phyloP scores from a whole-genome alignment of 1,284 basidiomycete genomes.

The Grifola frondosa region DNA sequence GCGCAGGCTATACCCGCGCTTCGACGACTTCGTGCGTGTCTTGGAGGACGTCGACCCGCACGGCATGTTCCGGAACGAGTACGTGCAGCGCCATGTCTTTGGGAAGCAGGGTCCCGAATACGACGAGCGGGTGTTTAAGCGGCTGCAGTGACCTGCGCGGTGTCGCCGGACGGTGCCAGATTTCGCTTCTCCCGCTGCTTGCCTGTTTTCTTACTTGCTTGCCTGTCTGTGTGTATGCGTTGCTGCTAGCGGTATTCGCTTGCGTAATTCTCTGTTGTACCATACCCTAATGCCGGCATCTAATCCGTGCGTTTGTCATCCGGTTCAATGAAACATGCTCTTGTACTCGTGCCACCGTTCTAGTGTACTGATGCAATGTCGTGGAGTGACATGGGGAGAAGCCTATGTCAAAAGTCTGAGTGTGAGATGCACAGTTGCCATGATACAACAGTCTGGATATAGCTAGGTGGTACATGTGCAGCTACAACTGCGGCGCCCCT shows the following conservation, averaged over 20 bases:
- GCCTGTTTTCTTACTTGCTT: background rate
- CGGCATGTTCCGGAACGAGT: conserved; percentile 80
- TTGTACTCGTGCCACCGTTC: too few species aligned
- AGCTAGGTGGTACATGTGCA: conserved; percentile 11
- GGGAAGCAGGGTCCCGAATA: conserved; percentile 46
- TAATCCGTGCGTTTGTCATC: background rate
- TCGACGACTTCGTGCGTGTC: conserved; percentile 77
- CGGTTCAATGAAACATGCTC: too few species aligned
- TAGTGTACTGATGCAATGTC: too few species aligned
- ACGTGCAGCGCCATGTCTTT: conserved; percentile 74
- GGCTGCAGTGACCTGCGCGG: conserved; percentile 12
- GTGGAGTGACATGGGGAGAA: too few species aligned
- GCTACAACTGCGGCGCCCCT: too few species aligned
- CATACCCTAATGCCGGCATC: too few species aligned
- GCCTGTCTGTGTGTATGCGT: too few species aligned
- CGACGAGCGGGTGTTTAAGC: conserved; percentile 57
- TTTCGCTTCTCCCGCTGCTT: too few species aligned
- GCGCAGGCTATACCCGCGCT: conserved; percentile 76
- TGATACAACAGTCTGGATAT: too few species aligned
- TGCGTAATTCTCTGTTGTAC: background rate
- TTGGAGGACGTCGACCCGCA: conserved; percentile 77
- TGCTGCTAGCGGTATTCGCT: background rate
- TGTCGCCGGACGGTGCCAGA: background rate
- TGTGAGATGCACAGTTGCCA: too few species aligned
- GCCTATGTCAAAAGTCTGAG: too few species aligned